Base-by-base conservation (phyloP, 2,329 filamentous ascomycete genomes). In the Clonostachys chloroleuca region DNA sequence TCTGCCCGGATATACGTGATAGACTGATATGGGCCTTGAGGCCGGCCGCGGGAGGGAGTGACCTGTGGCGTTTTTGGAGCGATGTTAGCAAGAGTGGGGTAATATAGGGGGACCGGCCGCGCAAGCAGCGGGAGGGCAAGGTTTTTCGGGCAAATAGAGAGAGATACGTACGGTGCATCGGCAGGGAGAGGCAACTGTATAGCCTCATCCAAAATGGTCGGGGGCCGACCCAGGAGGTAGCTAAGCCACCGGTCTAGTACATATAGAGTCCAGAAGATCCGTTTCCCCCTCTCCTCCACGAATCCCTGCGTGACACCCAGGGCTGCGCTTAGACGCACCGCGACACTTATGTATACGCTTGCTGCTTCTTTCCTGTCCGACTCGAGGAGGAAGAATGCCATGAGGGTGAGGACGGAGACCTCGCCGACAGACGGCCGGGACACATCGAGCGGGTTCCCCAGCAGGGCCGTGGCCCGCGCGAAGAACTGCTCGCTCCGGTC, bases 201-300 rank as follows among this genome's bases (percentile, higher is more conserved):
- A 4, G 72, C 71, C 35, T 77, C 72, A 40, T 77, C 72, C 34
- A 64, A 61, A 12, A 75, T 69, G 3, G 66, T 65, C 0, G 73
- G 69, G 1, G 74, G 73, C 13, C 75, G 66, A 6, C 75, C 75
- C 63, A 75, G 73, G 5, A 77, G 59, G 47, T 71, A 75, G 50
- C 73, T 71, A 40, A 77, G 51, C 59, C 62, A 77, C 42, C 73
- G 64, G 51, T 78, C 74, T 13, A 78, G 56, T n/a, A 73, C 65
- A 47, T 75, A 78, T 3, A 77, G 61, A 0, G 74, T 78, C 75
- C 75, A 78, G 47, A 78, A 77, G 6, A 72, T 62, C 35, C 75
- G 61, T 52, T 72, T 75, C 2, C 66, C 67, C 18, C 57, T 56
- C 53, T 77, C 74, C 40, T 74, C 65, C 4, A 65, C 59, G 24